Base-by-base conservation (phyloP, 2,329 filamentous ascomycete species). In the Microcyclosporella mali region DNA sequence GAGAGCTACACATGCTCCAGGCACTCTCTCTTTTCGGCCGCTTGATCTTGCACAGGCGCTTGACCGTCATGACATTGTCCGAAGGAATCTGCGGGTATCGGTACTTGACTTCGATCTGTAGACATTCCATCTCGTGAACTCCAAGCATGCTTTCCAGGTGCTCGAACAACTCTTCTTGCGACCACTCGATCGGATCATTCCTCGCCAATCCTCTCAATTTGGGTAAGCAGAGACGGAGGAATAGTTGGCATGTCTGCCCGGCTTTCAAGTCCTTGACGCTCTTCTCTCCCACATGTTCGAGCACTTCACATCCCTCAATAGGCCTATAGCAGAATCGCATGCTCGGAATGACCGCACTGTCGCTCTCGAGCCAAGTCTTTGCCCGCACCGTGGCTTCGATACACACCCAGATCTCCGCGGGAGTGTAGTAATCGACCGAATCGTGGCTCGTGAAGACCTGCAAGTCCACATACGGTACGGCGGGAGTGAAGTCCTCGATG, bases 101-200 rank as follows among this genome's bases (percentile, higher is more conserved):
- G 45, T 66, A 66, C 9, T 57, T 54, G 33, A 58, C 63, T 41
- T 65, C 56, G 7, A 62, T 50, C 30, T 60, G 50, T 8, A 63
- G 45, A 9, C 61, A 43, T 11, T 59, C 56, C 12, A 53, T 56
- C 44, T 60, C 50, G 7, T 61, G 47, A 1, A 53, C 58, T 8
- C 60, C 60, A 9, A 63, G 50, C 9, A 62, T 60, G 45, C 59
- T 59, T 37, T 62, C 59, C 10, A 63, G 50, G 43, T 62, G 21
- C 9, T 25, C 21, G 21, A 6, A 25, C 6, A 25, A 9, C 9
- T 25, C 21, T 9, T 25, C 21, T 25, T 25, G 21, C 21, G 21
- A 25, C 21, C 21, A 25, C 9, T 25, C 6, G 9, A 9, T 9
- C 21, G 21, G 4, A 25, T 9, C 21, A 9, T 4, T 25, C 9